These are phyloP conservation scores for Boeremia lycopersici DNA, from an alignment of 2,329 filamentous ascomycete species.

Conservation along the genomic window DNA sequence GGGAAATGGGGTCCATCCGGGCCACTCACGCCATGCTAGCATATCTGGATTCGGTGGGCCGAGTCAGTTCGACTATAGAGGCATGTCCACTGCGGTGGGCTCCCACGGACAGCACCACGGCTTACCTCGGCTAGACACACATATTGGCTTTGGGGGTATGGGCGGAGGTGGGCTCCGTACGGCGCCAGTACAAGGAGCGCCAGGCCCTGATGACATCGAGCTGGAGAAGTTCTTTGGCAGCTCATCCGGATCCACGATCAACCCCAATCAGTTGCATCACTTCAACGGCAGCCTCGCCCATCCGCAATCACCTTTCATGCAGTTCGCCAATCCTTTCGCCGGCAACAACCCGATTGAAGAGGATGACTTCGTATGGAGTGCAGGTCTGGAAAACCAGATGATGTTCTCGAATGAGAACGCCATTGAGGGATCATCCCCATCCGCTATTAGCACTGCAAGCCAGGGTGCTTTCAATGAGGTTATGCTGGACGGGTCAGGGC, in stretches of 20 bases:
- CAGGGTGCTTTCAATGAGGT: slow-evolving; percentile 90
- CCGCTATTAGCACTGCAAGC: slow-evolving; percentile 92
- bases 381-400: slow-evolving; percentile 76
- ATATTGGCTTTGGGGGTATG: slow-evolving; percentile 72
- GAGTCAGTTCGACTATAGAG: slow-evolving; percentile 68
- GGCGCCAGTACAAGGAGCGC: slow-evolving; percentile 66
- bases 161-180: slow-evolving; percentile 73
- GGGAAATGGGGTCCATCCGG: slow-evolving; percentile 56
- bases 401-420: slow-evolving; percentile 71
- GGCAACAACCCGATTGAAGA: slow-evolving; percentile 66
- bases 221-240: slow-evolving; percentile 74
- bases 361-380: slow-evolving; percentile 87
- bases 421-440: slow-evolving; percentile 91
- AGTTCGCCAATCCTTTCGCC: slow-evolving; percentile 59
- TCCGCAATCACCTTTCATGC: slow-evolving; percentile 55
- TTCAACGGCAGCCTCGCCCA: slow-evolving; percentile 77
- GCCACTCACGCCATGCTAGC: slow-evolving; percentile 74
- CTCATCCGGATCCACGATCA: slow-evolving; percentile 61
- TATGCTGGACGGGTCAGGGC: slow-evolving; percentile 75
- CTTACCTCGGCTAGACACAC: slow-evolving; percentile 83
- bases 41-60: slow-evolving; percentile 66
- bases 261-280: slow-evolving; percentile 78
- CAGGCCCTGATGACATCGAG: slow-evolving; percentile 65
- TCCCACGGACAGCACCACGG: slow-evolving; percentile 71
- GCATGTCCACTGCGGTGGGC: slow-evolving; percentile 72